Conservation (phyloP, 2,329 filamentous ascomycete genomes). For the Cadophora malorum region DNA sequence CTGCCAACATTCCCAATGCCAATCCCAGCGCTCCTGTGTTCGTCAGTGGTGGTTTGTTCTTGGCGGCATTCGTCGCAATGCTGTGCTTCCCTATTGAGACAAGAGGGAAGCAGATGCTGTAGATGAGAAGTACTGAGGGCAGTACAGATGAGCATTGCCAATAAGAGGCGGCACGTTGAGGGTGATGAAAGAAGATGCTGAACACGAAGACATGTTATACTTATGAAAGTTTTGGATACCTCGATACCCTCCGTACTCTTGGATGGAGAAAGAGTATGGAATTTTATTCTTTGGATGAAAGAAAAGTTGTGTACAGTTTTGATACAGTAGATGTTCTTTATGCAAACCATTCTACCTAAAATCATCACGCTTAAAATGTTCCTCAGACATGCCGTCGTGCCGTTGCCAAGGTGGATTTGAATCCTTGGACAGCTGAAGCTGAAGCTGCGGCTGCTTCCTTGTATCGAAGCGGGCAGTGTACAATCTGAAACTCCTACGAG, state of each 20-base stretch:
- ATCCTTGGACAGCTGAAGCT: conserved; percentile 18
- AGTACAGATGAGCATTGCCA: too few relatives aligned
- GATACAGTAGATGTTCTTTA: not conserved
- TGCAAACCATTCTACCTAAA: not conserved
- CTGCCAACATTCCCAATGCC: conserved; percentile 52
- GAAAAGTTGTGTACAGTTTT: not conserved
- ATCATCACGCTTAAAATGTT: too few relatives aligned
- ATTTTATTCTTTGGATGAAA: conserved; percentile 4
- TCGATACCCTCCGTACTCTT: conserved; percentile 22
- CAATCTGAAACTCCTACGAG: not conserved
- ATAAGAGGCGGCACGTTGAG: too few relatives aligned
- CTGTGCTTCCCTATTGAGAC: conserved; percentile 69
- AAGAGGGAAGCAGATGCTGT: conserved; percentile 63
- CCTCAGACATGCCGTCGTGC: conserved; percentile 8
- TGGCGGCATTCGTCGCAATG: conserved; percentile 65
- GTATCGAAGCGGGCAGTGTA: not conserved
- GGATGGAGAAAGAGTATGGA: not conserved
- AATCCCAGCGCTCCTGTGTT: conserved; percentile 64
- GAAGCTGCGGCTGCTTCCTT: too few relatives aligned
- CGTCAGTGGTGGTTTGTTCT: conserved; percentile 61
- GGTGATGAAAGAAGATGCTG: not conserved
- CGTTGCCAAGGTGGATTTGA: not conserved
- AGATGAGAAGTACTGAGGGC: not conserved
- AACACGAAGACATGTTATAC: conserved; percentile 5
- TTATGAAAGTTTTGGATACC: conserved; percentile 15